Conservation (phyloP, 2,329 filamentous ascomycete species). For the Arthroderma uncinatum region DNA sequence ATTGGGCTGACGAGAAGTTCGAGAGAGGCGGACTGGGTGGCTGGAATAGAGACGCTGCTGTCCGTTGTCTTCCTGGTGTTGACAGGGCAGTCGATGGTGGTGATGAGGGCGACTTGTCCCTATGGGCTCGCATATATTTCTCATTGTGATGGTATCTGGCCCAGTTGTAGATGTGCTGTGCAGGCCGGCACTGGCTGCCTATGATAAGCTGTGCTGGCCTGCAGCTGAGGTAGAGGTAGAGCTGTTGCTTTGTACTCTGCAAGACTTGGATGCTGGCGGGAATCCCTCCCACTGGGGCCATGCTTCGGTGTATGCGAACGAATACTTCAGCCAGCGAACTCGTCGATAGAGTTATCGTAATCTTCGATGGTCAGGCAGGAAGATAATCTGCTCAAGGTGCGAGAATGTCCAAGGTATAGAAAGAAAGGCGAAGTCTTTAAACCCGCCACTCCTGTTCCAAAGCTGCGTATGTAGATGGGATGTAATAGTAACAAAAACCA, state of each 20-base stretch:
- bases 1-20: not conserved
- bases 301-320: not conserved
- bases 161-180: not conserved
- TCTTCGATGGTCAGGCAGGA: too few relatives aligned
- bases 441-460: not conserved
- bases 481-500: not conserved
- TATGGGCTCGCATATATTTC: not conserved
- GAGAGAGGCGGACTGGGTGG: not conserved
- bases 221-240: not conserved
- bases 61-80: not conserved
- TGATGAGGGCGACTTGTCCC: conserved; percentile 1
- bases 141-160: conserved; percentile 5
- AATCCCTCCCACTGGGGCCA: conserved; percentile 1
- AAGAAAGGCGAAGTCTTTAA: not conserved
- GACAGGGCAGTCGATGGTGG: conserved; percentile 7
- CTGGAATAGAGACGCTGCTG: conserved; percentile 4
- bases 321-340: not conserved
- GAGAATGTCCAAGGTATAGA: not conserved
- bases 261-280: not conserved
- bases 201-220: not conserved
- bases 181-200: not conserved
- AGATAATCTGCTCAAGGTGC: not conserved
- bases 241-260: conserved; percentile 1
- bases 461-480: not conserved
- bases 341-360: not conserved